Evolutionary conservation across 176 grass and related monocot species (phyloP).

Genomic region (Chloris gayana): DNA sequence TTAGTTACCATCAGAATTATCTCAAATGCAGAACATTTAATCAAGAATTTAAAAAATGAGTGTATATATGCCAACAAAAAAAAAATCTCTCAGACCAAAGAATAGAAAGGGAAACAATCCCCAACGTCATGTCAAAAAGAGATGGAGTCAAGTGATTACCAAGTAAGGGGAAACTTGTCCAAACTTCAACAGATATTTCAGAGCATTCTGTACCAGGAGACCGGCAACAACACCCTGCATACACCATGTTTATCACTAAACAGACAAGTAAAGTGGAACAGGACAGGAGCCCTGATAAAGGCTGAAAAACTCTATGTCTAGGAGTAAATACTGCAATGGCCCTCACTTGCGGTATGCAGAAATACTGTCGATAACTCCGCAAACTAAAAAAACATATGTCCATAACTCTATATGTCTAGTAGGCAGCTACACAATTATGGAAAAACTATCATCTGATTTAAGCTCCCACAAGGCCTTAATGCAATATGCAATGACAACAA

Average conservation of each 20-base stretch:
- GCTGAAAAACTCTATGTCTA: conserved; percentile 28
- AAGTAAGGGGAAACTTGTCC: conserved; percentile 95
- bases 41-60: not conserved
- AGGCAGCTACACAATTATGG: not conserved
- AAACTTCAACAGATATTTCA: conserved; percentile 97
- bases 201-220: conserved; percentile 88
- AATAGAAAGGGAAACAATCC: not conserved
- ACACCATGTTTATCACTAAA: conserved; percentile 9
- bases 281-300: not conserved
- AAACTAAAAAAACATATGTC: conserved; percentile 16
- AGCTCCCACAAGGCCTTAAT: not conserved
- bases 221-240: conserved; percentile 94
- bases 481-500: not conserved
- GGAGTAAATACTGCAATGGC: not conserved
- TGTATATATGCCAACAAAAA: not conserved
- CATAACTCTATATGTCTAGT: not conserved
- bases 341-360: conserved; percentile 13
- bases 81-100: not conserved
- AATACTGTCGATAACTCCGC: not conserved
- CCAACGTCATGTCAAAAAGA: not conserved
- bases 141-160: conserved; percentile 57
- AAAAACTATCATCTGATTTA: not conserved
- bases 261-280: conserved; percentile 14
- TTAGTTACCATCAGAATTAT: not conserved
- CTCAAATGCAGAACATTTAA: not conserved